These are phyloP conservation scores for Mycena galopus DNA, from an alignment of 768 basidiomycete genomes.

Conservation along the genomic window DNA sequence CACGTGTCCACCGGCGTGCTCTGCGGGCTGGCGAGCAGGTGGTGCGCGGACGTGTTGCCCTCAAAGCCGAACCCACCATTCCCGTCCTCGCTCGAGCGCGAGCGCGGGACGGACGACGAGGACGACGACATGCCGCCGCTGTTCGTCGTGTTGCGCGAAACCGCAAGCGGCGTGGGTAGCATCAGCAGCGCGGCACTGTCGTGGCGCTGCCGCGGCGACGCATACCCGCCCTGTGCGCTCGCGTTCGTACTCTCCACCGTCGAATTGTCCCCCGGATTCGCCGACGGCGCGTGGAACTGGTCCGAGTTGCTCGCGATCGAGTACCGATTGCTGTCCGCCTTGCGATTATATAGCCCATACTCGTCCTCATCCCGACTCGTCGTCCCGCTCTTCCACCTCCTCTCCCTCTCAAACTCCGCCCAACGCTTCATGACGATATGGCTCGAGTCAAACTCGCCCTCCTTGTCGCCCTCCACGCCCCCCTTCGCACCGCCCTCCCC, in stretches of 20 bases:
- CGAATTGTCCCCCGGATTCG: conserved; percentile 60
- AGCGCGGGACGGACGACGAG: conserved; percentile 47
- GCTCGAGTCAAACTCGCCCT: conserved; percentile 96
- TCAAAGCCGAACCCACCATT: conserved; percentile 44
- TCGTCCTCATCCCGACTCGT: conserved; percentile 83
- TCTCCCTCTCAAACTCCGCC: conserved; percentile 97
- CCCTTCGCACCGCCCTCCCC: conserved; percentile 64
- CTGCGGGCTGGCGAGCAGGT: conserved; percentile 58
- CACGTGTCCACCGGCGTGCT: conserved; percentile 49
- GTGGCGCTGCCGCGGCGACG: conserved; percentile 65
- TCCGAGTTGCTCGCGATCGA: conserved; percentile 87
- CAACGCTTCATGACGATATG: conserved; percentile 99
- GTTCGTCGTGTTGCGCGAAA: conserved; percentile 43
- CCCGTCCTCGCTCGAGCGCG: conserved; percentile 64
- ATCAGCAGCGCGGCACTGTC: conserved; percentile 81
- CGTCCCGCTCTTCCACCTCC: conserved; percentile 91
- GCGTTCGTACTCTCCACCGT: conserved; percentile 65
- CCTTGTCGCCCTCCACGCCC: conserved; percentile 87
- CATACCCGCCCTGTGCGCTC: conserved; percentile 40
- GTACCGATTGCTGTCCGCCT: conserved; percentile 71
- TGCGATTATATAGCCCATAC: conserved; percentile 71
- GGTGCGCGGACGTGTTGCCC: conserved; percentile 58
- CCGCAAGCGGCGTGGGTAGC: conserved; percentile 81
- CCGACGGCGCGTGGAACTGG: conserved; percentile 66
- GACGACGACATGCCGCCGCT: conserved; percentile 51